Base-by-base conservation (phyloP, 2,329 filamentous ascomycete species). In the Microdochium trichocladiopsis region DNA sequence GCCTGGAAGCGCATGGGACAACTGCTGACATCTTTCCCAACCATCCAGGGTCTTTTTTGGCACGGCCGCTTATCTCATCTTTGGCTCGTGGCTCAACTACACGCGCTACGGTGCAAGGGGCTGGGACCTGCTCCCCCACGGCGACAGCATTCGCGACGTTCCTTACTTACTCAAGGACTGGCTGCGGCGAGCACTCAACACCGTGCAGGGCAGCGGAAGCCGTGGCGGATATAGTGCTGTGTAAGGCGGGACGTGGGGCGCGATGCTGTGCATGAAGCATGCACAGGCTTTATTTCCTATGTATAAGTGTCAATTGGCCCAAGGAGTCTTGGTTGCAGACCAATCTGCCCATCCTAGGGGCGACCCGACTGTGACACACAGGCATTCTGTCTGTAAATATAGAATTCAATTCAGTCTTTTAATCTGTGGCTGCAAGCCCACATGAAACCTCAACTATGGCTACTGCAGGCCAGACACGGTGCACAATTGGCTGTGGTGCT, bases 81-180 rank as follows among this genome's bases (percentile, higher is more conserved):
- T 97, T 65, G 92, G 93, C 58, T 95, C 92, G 21, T 99, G 94
- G 94, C 84, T 97, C 68, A 97, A 97, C 76, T 97, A 97, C 79
- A 96, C 91, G 74, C 88, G 92, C 56, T 96, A 96, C 70, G 93
- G 93, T 48, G 92, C 93, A 50, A 82, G 93, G 47, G 94, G 94
- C 53, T 97, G 92, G 92, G 94, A 97, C 63, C 79, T 96, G 18
- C 77, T 97, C 18, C 94, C 94, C 14, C 93, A 97, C 66, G 88
- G 88, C 58, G 94, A 99, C 69, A 88, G 89, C 0, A 87, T 97
- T 61, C 86, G 93, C 57, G 94, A 99, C 64, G 73, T 96, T 21
- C 94, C 94, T 2, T 97, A 96, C 66, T 79, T 97, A 51, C 71
- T 96, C 57, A 92, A 93, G 71, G 94, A 99, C 69, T 95, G 89